Conservation (phyloP, 768 basidiomycete species). For the Mycena kentingensis region DNA sequence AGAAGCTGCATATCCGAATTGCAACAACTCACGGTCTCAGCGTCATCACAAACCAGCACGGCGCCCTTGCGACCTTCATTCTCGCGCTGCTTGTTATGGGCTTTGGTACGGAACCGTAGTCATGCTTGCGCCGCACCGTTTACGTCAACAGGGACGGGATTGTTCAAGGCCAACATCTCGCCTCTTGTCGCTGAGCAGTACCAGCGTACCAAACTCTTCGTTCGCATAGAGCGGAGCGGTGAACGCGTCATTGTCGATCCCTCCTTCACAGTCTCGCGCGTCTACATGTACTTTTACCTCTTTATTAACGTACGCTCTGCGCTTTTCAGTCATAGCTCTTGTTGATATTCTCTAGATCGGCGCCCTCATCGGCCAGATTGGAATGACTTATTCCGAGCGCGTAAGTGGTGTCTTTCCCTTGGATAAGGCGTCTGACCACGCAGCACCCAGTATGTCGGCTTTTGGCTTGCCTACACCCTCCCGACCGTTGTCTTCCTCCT, state of each 20-base stretch:
- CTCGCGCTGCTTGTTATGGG: conserved; percentile 66
- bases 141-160: conserved; percentile 52
- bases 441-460: conserved; percentile 55
- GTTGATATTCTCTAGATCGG: not conserved
- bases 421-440: not conserved
- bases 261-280: conserved; percentile 60
- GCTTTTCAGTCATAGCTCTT: conserved; percentile 58
- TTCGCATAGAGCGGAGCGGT: conserved; percentile 51
- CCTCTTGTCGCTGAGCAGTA: conserved; percentile 82
- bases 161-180: conserved; percentile 78
- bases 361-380: conserved; percentile 13
- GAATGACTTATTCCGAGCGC: conserved; percentile 51
- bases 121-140: not conserved
- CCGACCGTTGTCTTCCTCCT: conserved; percentile 63
- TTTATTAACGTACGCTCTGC: conserved; percentile 72
- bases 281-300: conserved; percentile 76
- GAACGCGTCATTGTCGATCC: conserved; percentile 81
- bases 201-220: conserved; percentile 53
- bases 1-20: too few species aligned
- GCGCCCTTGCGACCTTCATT: conserved; percentile 54
- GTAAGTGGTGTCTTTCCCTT: conserved; percentile 40
- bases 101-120: conserved; percentile 30
- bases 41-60: conserved; percentile 53
- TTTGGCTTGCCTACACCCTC: conserved; percentile 67
- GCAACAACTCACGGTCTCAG: too few species aligned